Evolutionary conservation across 306 rosid genomes (phyloP).

Genomic region (Gynostemma pentaphyllum): DNA sequence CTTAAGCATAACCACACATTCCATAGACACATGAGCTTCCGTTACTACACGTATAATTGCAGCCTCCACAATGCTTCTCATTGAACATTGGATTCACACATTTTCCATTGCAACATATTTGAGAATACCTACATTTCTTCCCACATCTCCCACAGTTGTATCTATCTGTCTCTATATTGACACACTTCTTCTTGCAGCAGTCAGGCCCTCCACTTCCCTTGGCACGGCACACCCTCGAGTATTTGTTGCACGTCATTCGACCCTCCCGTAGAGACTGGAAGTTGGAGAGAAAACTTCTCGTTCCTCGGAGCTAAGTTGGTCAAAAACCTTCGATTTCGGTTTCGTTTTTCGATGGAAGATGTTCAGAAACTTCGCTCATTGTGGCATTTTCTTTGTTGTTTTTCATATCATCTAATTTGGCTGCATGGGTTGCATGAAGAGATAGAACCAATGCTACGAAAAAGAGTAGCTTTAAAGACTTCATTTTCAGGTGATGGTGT

Average conservation of each 20-base stretch:
- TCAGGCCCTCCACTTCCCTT: constrained; percentile 21
- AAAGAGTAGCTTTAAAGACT: background rate
- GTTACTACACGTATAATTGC: constrained; percentile 30
- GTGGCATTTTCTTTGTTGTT: background rate
- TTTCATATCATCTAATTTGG: background rate
- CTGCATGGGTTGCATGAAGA: background rate
- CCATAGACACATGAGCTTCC: constrained; percentile 38
- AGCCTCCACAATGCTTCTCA: constrained; percentile 31
- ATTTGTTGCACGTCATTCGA: constrained; percentile 20
- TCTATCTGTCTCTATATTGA: constrained; percentile 17
- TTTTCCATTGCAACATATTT: constrained; percentile 32
- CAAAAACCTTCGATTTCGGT: background rate
- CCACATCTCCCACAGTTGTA: constrained; percentile 40
- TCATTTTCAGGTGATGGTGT: background rate
- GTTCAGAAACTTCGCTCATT: background rate
- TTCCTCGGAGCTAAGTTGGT: background rate
- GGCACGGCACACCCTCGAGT: constrained; percentile 25
- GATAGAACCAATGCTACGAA: background rate
- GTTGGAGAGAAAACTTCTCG: background rate
- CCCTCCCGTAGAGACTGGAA: background rate
- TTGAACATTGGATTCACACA: constrained; percentile 33
- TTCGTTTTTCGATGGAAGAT: background rate
- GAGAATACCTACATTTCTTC: constrained; percentile 23
- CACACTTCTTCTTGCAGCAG: constrained; percentile 40
- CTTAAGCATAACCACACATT: constrained; percentile 27